Base-by-base conservation (phyloP, 495 filamentous ascomycete genomes). In the Pseudevernia furfuracea region DNA sequence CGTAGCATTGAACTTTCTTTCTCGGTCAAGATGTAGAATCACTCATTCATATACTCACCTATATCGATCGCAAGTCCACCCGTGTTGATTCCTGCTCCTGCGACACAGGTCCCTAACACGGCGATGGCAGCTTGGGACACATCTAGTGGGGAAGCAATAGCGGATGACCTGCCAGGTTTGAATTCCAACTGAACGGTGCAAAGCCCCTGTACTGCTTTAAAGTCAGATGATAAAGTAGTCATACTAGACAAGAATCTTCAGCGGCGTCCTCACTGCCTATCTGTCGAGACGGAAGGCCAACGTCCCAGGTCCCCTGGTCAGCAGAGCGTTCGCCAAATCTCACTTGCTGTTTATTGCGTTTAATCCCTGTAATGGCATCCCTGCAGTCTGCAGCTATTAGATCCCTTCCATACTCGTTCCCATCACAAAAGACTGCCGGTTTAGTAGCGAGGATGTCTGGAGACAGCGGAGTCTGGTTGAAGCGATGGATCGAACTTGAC, bases 21-120 rank as follows among this genome's bases (percentile, higher is more conserved):
- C 17, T 25, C 28, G 15, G 19, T 32, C 17, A 4, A 1, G 28
- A 30, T 6, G 12, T 17, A 14, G 21, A 21, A 17, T 19, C 7
- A 14, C 28, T 30, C 15, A 53, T 53, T 17, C 25, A 32, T 30
- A 28, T 53, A 53, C 49, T 32, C 49, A 53, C 28, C 49, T 6
- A 53, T 53, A 7, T 53, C 28, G 28, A 53, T 53, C 32, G 25
- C 49, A 53, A 53, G 25, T 32, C 49, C 49, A 53, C 49, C 49
- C 6, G 25, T 30, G 28, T 53, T 53, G 6, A 4, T 53, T 17
- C 49, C 49, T 32, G 5, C 7, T 32, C 49, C 25, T 53, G 49
- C 28, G 23, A 53, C 49, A 28, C 49, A 53, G 11, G 14, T 53
- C 14, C 28, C 15, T 19, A 53, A 53, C 7, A 53, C 49, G 28